Percentiles rank a stretch among this genome's conserved stretches.
Evolutionary conservation across 2,329 filamentous ascomycete genomes (phyloP).

Genomic region (Fusarium torreyae): DNA sequence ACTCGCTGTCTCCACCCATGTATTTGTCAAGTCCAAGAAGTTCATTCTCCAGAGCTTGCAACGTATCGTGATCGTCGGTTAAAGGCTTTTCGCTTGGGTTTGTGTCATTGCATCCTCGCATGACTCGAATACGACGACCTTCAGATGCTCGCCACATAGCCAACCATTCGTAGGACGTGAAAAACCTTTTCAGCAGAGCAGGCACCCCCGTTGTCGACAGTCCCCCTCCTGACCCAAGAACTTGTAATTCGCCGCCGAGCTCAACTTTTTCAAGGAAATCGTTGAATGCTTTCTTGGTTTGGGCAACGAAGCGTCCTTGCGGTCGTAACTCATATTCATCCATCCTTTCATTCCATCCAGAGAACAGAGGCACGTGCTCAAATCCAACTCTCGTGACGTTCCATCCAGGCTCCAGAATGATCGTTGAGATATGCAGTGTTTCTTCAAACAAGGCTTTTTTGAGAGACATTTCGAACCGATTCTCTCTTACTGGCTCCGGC

Average conservation of each 20-base stretch:
- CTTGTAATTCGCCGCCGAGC: not conserved
- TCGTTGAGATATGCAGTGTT: not conserved
- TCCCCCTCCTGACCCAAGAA: not conserved
- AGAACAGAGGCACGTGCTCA: not conserved
- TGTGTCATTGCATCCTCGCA: not conserved
- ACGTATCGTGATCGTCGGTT: not conserved
- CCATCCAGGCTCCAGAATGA: conserved; percentile 2
- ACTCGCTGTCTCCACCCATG: conserved; percentile 12
- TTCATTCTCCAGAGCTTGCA: conserved; percentile 8
- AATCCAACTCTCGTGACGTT: not conserved
- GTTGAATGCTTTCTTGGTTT: conserved; percentile 10
- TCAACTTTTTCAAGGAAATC: conserved; percentile 5
- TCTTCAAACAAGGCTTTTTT: conserved; percentile 19
- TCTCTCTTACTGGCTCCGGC: not conserved
- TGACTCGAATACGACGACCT: not conserved
- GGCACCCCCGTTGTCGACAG: not conserved
- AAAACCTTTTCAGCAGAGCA: conserved; percentile 1
- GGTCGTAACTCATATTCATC: not conserved
- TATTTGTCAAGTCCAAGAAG: conserved; percentile 16
- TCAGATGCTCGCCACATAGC: conserved; percentile 20
- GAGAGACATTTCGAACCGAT: conserved; percentile 9
- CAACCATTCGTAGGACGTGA: conserved; percentile 14
- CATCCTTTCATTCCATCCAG: conserved; percentile 1
- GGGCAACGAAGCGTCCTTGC: conserved; percentile 1
- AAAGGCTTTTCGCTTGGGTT: not conserved